Percentiles rank a stretch among this genome's conserved stretches.
Conservation (phyloP, 192 early-diverging fungal genomes). For the Rhizophagus clarus region DNA sequence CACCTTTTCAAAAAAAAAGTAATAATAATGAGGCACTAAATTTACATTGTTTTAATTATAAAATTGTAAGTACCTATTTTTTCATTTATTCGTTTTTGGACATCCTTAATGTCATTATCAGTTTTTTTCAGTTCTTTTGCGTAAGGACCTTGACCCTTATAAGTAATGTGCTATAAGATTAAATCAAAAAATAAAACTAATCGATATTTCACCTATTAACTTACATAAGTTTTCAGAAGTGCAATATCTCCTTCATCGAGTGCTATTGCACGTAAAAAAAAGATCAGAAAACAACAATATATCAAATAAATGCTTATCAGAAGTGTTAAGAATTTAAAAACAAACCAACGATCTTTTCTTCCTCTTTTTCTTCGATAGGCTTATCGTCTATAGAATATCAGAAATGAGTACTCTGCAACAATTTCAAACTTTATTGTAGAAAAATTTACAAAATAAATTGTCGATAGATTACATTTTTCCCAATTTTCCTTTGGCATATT, state of each 20-base stretch:
- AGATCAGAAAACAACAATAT: neutral
- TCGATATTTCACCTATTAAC: slow-evolving; percentile 4
- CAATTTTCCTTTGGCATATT: slow-evolving; percentile 90
- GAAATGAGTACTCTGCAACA: neutral
- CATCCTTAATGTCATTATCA: slow-evolving; percentile 94
- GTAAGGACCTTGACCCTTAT: slow-evolving; percentile 96
- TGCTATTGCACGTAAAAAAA: slow-evolving; percentile 43
- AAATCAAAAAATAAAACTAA: neutral
- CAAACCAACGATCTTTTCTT: slow-evolving; percentile 83
- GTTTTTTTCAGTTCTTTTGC: slow-evolving; percentile 92
- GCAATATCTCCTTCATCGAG: slow-evolving; percentile 93
- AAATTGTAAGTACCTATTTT: slow-evolving; percentile 75
- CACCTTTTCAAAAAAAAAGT: slow-evolving; percentile 60
- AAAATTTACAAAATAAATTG: neutral
- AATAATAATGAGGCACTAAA: neutral
- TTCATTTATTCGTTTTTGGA: slow-evolving; percentile 98
- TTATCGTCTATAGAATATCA: slow-evolving; percentile 81
- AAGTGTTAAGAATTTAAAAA: neutral
- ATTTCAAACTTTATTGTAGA: neutral
- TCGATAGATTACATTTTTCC: slow-evolving; percentile 85
- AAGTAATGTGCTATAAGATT: neutral
- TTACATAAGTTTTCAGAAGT: slow-evolving; percentile 89
- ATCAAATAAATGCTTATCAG: neutral
- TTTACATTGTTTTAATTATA: neutral
- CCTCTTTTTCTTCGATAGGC: slow-evolving; percentile 72